These are phyloP conservation scores for Hippophae tibetana DNA, from an alignment of 306 rosid species.

Conservation along the genomic window DNA sequence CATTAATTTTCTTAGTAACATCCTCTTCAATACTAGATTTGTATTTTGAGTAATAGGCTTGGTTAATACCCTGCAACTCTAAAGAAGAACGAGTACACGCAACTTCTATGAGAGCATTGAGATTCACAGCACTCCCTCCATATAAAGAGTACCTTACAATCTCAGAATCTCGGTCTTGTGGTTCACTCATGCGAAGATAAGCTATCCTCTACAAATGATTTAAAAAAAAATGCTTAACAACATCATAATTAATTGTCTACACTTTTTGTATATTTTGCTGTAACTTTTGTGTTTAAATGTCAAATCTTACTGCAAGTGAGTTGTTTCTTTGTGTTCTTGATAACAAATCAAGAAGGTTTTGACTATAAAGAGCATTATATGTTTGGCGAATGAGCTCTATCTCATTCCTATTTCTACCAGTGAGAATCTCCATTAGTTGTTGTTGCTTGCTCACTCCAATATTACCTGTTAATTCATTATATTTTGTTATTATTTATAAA, in stretches of 20 bases:
- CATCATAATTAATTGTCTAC: too few species aligned
- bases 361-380: conserved; percentile 15
- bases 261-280: too few species aligned
- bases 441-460: conserved; percentile 4
- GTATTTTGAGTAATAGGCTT: conserved; percentile 8
- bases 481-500: neutral
- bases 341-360: conserved; percentile 10
- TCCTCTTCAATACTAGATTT: conserved; percentile 14
- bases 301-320: conserved; percentile 13
- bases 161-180: conserved; percentile 20
- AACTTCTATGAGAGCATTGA: conserved; percentile 14
- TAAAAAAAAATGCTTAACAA: neutral
- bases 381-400: conserved; percentile 17
- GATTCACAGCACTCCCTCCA: neutral
- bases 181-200: conserved; percentile 19
- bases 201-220: conserved; percentile 12
- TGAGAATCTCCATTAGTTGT: conserved; percentile 9
- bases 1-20: conserved; percentile 1
- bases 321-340: conserved; percentile 12
- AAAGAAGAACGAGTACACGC: conserved; percentile 11
- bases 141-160: conserved; percentile 17
- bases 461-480: conserved; percentile 7
- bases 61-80: conserved; percentile 16
- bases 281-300: neutral
- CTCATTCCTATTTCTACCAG: conserved; percentile 8